Evolutionary conservation across 805 yeast species (phyloP).

Genomic region (Komagataella pastoris): DNA sequence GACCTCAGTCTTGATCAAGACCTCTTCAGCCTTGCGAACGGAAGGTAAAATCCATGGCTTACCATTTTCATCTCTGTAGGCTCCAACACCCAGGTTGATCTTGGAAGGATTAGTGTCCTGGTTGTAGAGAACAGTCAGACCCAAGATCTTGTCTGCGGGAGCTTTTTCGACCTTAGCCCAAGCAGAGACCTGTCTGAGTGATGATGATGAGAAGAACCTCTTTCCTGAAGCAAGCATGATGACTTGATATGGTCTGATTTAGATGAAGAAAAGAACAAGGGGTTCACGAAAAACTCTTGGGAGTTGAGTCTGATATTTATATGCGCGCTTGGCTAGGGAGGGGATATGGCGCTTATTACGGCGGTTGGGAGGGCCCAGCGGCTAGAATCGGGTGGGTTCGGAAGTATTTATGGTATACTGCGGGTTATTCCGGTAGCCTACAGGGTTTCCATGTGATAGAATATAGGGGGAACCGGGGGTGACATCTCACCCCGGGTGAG

Average conservation of each 20-base stretch:
- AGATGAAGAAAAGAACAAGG: constrained; percentile 77
- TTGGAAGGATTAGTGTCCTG: constrained; percentile 47
- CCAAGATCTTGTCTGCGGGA: constrained; percentile 81
- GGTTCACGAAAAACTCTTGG: neutral
- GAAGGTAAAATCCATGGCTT: constrained; percentile 81
- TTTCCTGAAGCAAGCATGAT: constrained; percentile 50
- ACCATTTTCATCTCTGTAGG: constrained; percentile 85
- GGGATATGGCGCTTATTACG: neutral
- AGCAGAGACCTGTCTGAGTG: constrained; percentile 12
- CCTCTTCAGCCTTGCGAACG: constrained; percentile 51
- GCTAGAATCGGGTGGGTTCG: neutral
- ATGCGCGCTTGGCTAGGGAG: neutral
- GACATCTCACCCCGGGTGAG: neutral
- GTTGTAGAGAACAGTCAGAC: constrained; percentile 64
- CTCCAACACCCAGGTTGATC: constrained; percentile 67
- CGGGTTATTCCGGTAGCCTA: neutral
- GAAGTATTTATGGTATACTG: neutral
- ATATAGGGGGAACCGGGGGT: neutral
- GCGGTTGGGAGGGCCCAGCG: neutral
- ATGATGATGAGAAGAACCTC: constrained; percentile 53
- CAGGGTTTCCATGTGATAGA: neutral
- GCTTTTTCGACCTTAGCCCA: constrained; percentile 25
- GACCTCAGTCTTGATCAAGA: constrained; percentile 29
- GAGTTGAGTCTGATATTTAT: neutral
- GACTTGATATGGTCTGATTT: constrained; percentile 22